phyloP scores from a whole-genome alignment of 176 grass and related monocot genomes.

The Carex kokanica region DNA sequence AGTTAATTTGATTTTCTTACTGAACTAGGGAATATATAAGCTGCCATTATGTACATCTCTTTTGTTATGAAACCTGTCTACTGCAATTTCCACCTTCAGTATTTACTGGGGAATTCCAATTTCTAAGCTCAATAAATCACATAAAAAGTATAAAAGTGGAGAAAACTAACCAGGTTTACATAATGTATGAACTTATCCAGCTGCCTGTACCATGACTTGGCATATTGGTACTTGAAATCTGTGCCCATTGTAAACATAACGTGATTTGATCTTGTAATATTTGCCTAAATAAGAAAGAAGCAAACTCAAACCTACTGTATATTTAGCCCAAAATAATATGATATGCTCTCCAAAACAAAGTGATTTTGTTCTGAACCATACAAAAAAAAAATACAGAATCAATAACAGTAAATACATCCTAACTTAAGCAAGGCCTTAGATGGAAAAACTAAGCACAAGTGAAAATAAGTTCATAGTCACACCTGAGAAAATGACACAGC shows the following conservation, averaged over 20 bases:
- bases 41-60: background rate
- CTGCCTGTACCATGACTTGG: constrained; percentile 91
- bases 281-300: constrained; percentile 59
- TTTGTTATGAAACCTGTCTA: background rate
- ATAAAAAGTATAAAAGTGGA: background rate
- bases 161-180: constrained; percentile 71
- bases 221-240: constrained; percentile 98
- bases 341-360: background rate
- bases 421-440: background rate
- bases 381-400: background rate
- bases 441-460: background rate
- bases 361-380: background rate
- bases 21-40: background rate
- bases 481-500: constrained; percentile 82
- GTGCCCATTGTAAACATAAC: constrained; percentile 99
- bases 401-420: background rate
- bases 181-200: constrained; percentile 97
- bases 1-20: background rate
- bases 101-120: background rate
- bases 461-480: background rate
- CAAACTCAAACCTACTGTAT: background rate
- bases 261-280: constrained; percentile 92
- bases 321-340: background rate
- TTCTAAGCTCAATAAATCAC: background rate
- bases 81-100: background rate